Conservation (phyloP, 1,284 basidiomycete species). For the Trichosporon ovoides region DNA sequence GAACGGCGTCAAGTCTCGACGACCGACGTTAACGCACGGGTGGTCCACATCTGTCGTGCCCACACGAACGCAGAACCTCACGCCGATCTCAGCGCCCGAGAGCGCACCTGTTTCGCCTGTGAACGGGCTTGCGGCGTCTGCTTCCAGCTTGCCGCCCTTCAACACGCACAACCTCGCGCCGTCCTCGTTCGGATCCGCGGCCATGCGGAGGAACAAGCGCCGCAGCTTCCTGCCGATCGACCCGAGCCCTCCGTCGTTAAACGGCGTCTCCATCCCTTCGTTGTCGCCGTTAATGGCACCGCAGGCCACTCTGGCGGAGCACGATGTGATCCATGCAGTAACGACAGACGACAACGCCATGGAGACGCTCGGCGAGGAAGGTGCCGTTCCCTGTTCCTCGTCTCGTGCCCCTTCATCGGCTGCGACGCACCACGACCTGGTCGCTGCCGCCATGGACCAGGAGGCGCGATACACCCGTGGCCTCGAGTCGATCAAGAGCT, state of each 20-base stretch:
- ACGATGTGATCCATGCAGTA: neutral
- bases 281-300: conserved; percentile 57
- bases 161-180: neutral
- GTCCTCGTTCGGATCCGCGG: neutral
- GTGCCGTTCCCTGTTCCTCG: conserved; percentile 18
- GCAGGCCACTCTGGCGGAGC: conserved; percentile 17
- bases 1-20: conserved; percentile 7
- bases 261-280: conserved; percentile 54
- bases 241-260: conserved; percentile 53
- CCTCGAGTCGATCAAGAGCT: conserved; percentile 84
- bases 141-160: neutral
- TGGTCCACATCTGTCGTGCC: conserved; percentile 17
- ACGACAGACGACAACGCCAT: conserved; percentile 12
- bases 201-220: conserved; percentile 52
- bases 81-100: neutral
- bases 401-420: conserved; percentile 17
- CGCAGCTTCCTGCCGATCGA: conserved; percentile 75
- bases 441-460: conserved; percentile 19
- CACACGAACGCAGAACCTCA: conserved; percentile 5
- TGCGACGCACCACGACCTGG: conserved; percentile 13
- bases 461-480: conserved; percentile 50
- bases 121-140: neutral
- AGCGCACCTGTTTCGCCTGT: conserved; percentile 1
- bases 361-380: conserved; percentile 19
- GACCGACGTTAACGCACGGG: conserved; percentile 10